Base-by-base conservation (phyloP, 805 yeast species). In the Candida namnaoensis region DNA sequence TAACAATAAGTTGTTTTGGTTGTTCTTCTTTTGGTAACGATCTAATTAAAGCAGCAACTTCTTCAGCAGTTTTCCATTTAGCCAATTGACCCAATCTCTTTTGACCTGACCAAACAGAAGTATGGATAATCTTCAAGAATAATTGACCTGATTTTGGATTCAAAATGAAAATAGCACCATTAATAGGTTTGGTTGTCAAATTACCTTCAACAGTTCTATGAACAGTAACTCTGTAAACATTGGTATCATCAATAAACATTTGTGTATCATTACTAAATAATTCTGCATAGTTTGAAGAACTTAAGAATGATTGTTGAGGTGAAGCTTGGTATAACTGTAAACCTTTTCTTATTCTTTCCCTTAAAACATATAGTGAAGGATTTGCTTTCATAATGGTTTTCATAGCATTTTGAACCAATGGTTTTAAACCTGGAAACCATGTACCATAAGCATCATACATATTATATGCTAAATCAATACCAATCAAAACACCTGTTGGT, bases 1-100 rank as follows among this genome's bases (percentile, higher is more conserved):
- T 85, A 9, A 87, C 90, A 56, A 93, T 84, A 45, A 93, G 66
- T 61, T 90, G 96, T 53, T 84, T 84, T 2, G 99, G 99, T 54
- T 88, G 96, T 61, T 93, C 96, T 53, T 91, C 97, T 41, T 78
- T 72, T 1, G 97, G 97, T 41, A 93, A 64, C 0, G 97, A 86
- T 36, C 96, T 72, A 15, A 93, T 74, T 48, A 93, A 66, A 0
- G 95, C 95, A 13, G 96, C 91, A 23, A 88, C 95, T 61, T 91
- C 98, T 62, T 93, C 99, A 0, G 99, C 98, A 1, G 98, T 81
- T 59, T 91, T 93, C 99, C 99, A 93, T 58, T 93, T 93, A 1
- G 98, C 90, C 48, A 93, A 65, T 56, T 93, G 97, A 27, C 93
- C 82, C 45, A 91, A 71, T 52, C 97, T 82, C 54, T 88, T 90